phyloP scores from a whole-genome alignment of 2,329 filamentous ascomycete species.

The Mycosphaerelloides madeirae region DNA sequence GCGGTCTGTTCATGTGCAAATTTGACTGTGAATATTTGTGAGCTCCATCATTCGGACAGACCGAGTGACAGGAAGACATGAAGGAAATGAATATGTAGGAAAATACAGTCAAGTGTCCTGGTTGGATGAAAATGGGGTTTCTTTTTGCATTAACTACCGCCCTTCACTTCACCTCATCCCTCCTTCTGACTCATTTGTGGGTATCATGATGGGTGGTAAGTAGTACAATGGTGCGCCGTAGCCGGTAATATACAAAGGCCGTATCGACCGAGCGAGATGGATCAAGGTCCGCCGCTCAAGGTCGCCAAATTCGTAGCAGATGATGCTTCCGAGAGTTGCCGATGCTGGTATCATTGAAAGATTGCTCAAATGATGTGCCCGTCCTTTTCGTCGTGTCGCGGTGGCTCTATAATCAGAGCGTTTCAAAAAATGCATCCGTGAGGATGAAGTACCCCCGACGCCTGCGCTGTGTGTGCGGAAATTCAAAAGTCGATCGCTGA shows the following conservation, averaged over 20 bases:
- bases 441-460: constrained; percentile 6
- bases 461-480: constrained; percentile 12
- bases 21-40: too few species aligned
- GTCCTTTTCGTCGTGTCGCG: constrained; percentile 2
- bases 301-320: too few species aligned
- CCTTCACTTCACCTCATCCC: not conserved
- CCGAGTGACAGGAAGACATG: not conserved
- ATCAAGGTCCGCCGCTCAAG: not conserved
- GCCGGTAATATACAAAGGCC: too few species aligned
- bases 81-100: too few species aligned
- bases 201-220: too few species aligned
- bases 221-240: too few species aligned
- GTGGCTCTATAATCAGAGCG: constrained; percentile 4
- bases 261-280: too few species aligned
- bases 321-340: constrained; percentile 8
- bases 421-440: constrained; percentile 10
- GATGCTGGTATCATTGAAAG: constrained; percentile 25
- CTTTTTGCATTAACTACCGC: constrained; percentile 3
- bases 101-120: not conserved
- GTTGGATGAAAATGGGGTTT: not conserved
- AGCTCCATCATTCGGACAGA: too few species aligned
- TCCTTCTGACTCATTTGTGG: not conserved
- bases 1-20: constrained; percentile 1
- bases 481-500: constrained; percentile 21
- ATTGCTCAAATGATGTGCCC: constrained; percentile 3